Conservation (phyloP, 305 asterid species). For the Fraxinus floribunda region DNA sequence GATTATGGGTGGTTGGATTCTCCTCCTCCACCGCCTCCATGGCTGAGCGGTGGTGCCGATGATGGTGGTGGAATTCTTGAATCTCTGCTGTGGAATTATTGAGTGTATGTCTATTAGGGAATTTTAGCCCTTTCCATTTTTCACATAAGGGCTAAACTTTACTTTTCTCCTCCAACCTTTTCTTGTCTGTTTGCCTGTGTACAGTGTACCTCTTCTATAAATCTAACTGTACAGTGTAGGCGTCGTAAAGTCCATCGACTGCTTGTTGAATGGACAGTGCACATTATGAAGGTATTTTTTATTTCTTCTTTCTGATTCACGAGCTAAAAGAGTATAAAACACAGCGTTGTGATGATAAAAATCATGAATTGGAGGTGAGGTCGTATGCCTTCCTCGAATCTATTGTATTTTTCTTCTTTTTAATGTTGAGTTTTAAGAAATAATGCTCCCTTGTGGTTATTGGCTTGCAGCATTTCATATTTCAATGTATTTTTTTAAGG, state of each 20-base stretch:
- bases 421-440: neutral
- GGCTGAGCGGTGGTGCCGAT: neutral
- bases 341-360: neutral
- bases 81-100: neutral
- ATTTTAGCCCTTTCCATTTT: neutral
- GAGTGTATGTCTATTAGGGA: neutral
- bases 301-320: neutral
- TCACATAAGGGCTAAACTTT: neutral
- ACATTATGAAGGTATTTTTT: neutral
- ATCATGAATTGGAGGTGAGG: neutral
- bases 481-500: neutral
- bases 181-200: neutral
- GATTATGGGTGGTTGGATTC: slow-evolving; percentile 13
- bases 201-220: neutral
- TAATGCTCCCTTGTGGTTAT: neutral
- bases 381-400: neutral
- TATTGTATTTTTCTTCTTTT: neutral
- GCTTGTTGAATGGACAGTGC: neutral
- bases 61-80: neutral
- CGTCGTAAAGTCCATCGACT: neutral
- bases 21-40: neutral
- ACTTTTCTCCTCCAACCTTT: neutral
- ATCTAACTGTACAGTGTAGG: neutral
- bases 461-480: neutral
- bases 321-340: neutral